These are phyloP conservation scores for Zygosaccharomyces siamensis DNA, from an alignment of 805 yeast genomes.

Conservation along the genomic window DNA sequence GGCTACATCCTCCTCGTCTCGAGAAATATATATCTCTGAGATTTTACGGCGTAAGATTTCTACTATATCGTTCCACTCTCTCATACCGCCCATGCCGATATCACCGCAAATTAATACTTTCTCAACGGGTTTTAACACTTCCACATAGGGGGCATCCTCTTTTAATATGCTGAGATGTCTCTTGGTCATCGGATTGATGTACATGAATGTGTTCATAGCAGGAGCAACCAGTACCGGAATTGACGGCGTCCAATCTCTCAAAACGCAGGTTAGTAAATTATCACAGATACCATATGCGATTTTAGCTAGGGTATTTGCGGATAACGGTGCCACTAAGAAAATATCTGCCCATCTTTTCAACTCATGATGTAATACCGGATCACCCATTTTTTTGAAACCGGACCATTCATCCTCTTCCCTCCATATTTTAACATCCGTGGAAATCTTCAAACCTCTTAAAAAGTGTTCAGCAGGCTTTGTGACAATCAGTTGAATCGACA, in stretches of 20 bases:
- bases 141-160: constrained; percentile 73
- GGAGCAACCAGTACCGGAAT: constrained; percentile 75
- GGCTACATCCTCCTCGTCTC: constrained; percentile 40
- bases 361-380: constrained; percentile 74
- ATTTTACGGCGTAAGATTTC: constrained; percentile 46
- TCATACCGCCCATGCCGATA: constrained; percentile 90
- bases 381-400: constrained; percentile 49
- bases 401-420: constrained; percentile 79
- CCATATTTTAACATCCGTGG: constrained; percentile 77
- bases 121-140: constrained; percentile 72
- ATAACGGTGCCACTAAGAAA: constrained; percentile 67
- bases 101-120: constrained; percentile 78
- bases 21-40: constrained; percentile 28
- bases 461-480: constrained; percentile 76
- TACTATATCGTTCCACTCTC: constrained; percentile 80
- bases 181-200: constrained; percentile 73
- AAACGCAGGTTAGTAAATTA: constrained; percentile 65
- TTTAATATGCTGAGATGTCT: constrained; percentile 56
- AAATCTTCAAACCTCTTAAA: constrained; percentile 54
- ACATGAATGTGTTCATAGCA: constrained; percentile 83
- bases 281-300: constrained; percentile 74
- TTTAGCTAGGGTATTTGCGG: constrained; percentile 76
- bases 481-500: constrained; percentile 79
- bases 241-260: constrained; percentile 73
- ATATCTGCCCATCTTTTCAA: constrained; percentile 83